Conservation (phyloP, 192 early-diverging fungal species). For the Backusella macrospora region DNA sequence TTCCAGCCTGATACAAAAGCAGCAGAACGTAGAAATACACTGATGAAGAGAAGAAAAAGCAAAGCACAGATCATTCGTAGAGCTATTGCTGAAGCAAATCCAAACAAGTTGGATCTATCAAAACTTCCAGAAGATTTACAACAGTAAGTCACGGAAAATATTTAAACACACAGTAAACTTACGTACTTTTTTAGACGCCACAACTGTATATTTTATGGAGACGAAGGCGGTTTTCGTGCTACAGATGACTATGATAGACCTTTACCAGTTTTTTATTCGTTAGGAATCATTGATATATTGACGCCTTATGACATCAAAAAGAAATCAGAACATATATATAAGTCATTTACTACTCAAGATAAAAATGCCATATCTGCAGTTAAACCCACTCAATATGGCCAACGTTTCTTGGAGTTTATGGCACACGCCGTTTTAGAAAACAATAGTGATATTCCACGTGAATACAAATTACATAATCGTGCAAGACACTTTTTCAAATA, state of each 20-base stretch:
- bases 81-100: constrained; percentile 61
- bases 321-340: constrained; percentile 89
- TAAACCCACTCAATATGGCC: constrained; percentile 83
- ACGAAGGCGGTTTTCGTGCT: constrained; percentile 87
- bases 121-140: constrained; percentile 55
- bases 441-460: constrained; percentile 50
- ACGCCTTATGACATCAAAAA: constrained; percentile 94
- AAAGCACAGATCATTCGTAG: constrained; percentile 58
- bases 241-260: constrained; percentile 76
- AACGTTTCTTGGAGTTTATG: constrained; percentile 92
- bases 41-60: constrained; percentile 52
- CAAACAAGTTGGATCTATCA: constrained; percentile 61
- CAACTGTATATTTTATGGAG: constrained; percentile 86
- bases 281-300: constrained; percentile 98
- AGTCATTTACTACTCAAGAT: constrained; percentile 73
- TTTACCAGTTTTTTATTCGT: constrained; percentile 81
- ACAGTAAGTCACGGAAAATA: neutral
- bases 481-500: neutral
- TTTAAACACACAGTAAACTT: neutral
- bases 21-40: constrained; percentile 46
- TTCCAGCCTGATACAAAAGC: constrained; percentile 64
- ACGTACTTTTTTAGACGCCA: constrained; percentile 49
- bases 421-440: constrained; percentile 56
- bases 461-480: constrained; percentile 20
- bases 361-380: constrained; percentile 83